These are phyloP conservation scores for Pistacia atlantica DNA, from an alignment of 345 rosid species.

Conservation along the genomic window DNA sequence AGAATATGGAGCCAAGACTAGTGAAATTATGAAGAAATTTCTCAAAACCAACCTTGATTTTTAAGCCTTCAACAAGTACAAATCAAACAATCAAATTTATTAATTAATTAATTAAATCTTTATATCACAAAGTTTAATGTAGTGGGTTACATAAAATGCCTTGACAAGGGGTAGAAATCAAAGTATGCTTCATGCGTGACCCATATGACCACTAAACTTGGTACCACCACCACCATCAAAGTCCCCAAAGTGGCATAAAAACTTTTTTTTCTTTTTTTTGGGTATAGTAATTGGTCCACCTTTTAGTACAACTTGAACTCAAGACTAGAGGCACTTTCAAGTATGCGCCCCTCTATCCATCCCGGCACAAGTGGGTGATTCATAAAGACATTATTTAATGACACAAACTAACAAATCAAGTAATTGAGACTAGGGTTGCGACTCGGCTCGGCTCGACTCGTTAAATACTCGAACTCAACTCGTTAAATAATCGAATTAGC, in stretches of 20 bases:
- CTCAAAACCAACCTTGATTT: not conserved
- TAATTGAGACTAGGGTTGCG: too few species aligned
- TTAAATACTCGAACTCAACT: too few species aligned
- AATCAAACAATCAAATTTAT: not conserved
- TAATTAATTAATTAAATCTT: not conserved
- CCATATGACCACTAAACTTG: constrained; percentile 3
- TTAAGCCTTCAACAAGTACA: not conserved
- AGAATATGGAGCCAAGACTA: not conserved
- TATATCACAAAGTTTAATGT: not conserved
- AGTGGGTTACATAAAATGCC: not conserved
- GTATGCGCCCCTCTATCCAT: too few species aligned
- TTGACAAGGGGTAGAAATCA: not conserved
- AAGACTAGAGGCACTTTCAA: too few species aligned
- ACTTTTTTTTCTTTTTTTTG: not conserved
- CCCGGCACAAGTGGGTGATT: too few species aligned
- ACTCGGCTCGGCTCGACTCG: too few species aligned
- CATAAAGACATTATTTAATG: too few species aligned
- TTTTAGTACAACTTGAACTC: too few species aligned
- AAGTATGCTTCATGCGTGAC: not conserved
- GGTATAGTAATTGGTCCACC: too few species aligned
- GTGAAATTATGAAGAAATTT: not conserved
- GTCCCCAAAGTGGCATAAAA: not conserved
- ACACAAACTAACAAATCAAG: not conserved
- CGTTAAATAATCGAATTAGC: too few species aligned
- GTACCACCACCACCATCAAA: not conserved